Evolutionary conservation across 2,329 filamentous ascomycete species (phyloP).

Genomic region (Aaosphaeria arxii): DNA sequence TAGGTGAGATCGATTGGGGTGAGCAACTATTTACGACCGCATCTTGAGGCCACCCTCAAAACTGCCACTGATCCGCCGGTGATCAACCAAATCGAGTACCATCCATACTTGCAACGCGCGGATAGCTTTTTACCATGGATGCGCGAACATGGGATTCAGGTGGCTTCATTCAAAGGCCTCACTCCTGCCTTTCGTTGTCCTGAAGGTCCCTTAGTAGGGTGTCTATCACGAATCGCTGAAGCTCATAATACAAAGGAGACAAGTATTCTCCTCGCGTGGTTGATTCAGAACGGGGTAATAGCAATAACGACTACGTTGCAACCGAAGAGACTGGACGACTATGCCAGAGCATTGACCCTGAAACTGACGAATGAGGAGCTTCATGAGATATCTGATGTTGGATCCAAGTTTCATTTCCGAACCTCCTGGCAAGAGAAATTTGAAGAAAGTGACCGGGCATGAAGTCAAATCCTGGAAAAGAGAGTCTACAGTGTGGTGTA

Average conservation of each 20-base stretch:
- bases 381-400: background rate
- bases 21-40: slow-evolving; percentile 51
- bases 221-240: background rate
- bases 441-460: too few species aligned
- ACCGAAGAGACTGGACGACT: background rate
- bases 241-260: background rate
- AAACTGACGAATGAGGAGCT: background rate
- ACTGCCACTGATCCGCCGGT: slow-evolving; percentile 52
- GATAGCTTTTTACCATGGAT: background rate
- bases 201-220: background rate
- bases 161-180: background rate
- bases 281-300: background rate
- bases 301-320: background rate
- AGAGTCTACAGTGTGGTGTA: too few species aligned
- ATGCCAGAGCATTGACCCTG: background rate
- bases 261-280: background rate
- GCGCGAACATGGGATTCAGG: background rate
- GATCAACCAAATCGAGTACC: slow-evolving; percentile 64
- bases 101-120: slow-evolving; percentile 60
- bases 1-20: slow-evolving; percentile 58
- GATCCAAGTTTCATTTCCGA: too few species aligned
- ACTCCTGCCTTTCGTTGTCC: background rate
- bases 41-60: slow-evolving; percentile 51
- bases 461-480: too few species aligned
- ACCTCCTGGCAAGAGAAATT: too few species aligned